A percentile compares a stretch with the other conserved stretches of the same genome.
phyloP scores from a whole-genome alignment of 1,139 yeast species.

The Nakaseomyces uthaithaninus region DNA sequence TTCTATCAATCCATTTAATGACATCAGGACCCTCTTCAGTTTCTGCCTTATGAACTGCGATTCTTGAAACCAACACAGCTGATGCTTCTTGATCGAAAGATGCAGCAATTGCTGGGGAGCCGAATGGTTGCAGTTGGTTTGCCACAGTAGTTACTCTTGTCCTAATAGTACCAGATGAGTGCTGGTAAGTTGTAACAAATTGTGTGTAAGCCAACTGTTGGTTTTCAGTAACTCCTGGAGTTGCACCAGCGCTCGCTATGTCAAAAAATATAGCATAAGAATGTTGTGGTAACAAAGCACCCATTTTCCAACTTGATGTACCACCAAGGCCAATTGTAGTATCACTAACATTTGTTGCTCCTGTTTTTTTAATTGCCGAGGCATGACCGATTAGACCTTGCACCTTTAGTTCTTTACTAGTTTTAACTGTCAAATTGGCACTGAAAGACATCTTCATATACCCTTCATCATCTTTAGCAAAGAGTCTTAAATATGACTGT shows the following conservation, averaged over 20 bases:
- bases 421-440: slow-evolving; percentile 76
- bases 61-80: slow-evolving; percentile 89
- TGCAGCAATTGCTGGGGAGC: slow-evolving; percentile 44
- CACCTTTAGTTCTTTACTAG: slow-evolving; percentile 81
- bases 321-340: slow-evolving; percentile 92
- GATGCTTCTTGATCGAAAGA: slow-evolving; percentile 99
- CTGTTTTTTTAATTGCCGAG: slow-evolving; percentile 55
- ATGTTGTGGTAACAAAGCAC: slow-evolving; percentile 77
- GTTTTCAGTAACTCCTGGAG: slow-evolving; percentile 33
- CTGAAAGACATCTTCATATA: slow-evolving; percentile 80
- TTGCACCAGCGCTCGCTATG: slow-evolving; percentile 47
- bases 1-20: slow-evolving; percentile 78
- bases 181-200: slow-evolving; percentile 72
- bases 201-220: slow-evolving; percentile 40
- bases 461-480: slow-evolving; percentile 80
- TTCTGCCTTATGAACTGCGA: slow-evolving; percentile 85
- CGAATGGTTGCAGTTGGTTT: slow-evolving; percentile 49
- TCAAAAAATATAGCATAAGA: slow-evolving; percentile 86
- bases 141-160: slow-evolving; percentile 86
- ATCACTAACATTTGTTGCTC: slow-evolving; percentile 70
- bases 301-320: slow-evolving; percentile 78
- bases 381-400: slow-evolving; percentile 95
- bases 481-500: slow-evolving; percentile 83
- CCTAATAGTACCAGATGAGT: slow-evolving; percentile 72
- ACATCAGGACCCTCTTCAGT: slow-evolving; percentile 68